Evolutionary conservation across 2,329 filamentous ascomycete genomes (phyloP).

Genomic region (Ustilaginoidea virens): DNA sequence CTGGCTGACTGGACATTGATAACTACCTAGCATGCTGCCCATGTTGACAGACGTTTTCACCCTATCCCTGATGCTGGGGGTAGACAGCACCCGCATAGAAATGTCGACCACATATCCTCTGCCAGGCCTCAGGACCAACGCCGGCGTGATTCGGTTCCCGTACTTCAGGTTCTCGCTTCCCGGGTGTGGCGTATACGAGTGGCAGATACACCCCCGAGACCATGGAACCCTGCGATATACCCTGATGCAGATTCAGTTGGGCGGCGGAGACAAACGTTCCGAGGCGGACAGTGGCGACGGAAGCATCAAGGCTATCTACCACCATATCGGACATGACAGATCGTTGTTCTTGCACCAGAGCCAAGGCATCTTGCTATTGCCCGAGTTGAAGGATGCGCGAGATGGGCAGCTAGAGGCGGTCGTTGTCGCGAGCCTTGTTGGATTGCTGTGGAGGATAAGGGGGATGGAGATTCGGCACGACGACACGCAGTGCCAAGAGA

Average conservation of each 20-base stretch:
- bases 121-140: background rate
- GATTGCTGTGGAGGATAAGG: conserved; percentile 3
- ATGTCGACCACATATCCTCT: conserved; percentile 2
- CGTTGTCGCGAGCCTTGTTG: conserved; percentile 3
- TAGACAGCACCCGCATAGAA: background rate
- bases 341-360: conserved; percentile 1
- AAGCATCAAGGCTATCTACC: conserved; percentile 1
- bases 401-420: background rate
- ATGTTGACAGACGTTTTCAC: conserved; percentile 3
- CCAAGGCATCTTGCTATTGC: conserved; percentile 3
- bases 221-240: conserved; percentile 5
- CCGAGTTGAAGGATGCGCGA: background rate
- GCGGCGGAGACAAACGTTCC: background rate
- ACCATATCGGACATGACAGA: conserved; percentile 2
- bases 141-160: conserved; percentile 1
- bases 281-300: background rate
- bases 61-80: background rate
- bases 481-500: background rate
- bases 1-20: too few relatives aligned
- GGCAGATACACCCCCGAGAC: conserved; percentile 4
- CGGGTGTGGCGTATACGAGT: conserved; percentile 1
- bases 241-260: background rate
- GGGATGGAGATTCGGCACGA: conserved; percentile 1
- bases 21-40: background rate
- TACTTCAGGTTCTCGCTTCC: conserved; percentile 3